Conservation (phyloP, 352 stramenopile species). For the Elongisporangium undulatum region DNA sequence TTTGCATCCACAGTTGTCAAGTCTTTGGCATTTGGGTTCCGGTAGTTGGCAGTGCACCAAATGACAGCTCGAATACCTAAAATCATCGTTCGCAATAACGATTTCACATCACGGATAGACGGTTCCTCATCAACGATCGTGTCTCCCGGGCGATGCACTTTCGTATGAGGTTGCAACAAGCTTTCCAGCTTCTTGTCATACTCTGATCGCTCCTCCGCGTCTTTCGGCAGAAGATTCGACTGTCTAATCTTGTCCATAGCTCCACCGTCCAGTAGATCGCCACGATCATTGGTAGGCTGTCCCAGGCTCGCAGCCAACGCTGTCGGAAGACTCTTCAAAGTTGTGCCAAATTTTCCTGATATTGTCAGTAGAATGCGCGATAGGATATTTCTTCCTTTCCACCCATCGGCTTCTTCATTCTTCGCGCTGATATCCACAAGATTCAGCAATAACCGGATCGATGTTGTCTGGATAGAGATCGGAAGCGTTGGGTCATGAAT, state of each 20-base stretch:
- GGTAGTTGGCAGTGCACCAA: constrained; percentile 96
- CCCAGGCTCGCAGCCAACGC: constrained; percentile 53
- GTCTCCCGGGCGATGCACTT: constrained; percentile 40
- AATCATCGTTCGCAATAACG: constrained; percentile 95
- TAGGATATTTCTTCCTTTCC: constrained; percentile 87
- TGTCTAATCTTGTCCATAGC: constrained; percentile 88
- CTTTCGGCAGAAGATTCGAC: constrained; percentile 67
- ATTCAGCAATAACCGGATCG: constrained; percentile 94
- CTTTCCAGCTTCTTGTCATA: constrained; percentile 77
- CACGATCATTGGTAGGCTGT: constrained; percentile 32
- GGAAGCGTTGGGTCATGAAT: constrained; percentile 92
- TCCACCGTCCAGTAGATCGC: constrained; percentile 74
- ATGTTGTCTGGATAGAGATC: constrained; percentile 95
- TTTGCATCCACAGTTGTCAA: constrained; percentile 73
- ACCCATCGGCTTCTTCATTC: constrained; percentile 89
- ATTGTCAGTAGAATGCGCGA: constrained; percentile 91
- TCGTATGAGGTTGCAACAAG: constrained; percentile 52
- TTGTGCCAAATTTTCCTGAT: constrained; percentile 92
- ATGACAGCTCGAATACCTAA: constrained; percentile 97
- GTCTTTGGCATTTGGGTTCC: constrained; percentile 83
- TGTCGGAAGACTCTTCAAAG: constrained; percentile 68
- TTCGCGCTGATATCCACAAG: constrained; percentile 96
- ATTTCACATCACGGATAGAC: constrained; percentile 89
- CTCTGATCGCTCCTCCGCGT: constrained; percentile 35
- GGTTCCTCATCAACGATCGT: constrained; percentile 71